Base-by-base conservation (phyloP, 805 yeast genomes). In the Candida sithepensis region DNA sequence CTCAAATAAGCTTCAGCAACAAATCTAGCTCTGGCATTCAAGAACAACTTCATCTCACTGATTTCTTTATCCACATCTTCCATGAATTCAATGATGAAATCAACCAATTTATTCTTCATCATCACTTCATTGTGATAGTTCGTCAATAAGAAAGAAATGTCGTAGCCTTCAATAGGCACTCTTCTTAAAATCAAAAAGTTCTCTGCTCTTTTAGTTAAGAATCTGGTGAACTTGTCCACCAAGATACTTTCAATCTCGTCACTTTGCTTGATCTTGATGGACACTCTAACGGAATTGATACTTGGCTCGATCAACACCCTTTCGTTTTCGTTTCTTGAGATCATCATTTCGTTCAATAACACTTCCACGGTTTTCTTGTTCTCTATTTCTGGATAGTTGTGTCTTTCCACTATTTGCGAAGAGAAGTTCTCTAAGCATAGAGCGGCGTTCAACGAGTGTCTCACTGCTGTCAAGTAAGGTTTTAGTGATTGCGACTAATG, bases 41-140 rank as follows among this genome's bases (percentile, higher is more conserved):
- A 79, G 67, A 92, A 94, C 67, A 94, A 77, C 70, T 94, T 94
- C 96, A 94, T 94, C 67, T 94, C 99, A 68, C 97, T 88, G 63
- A 94, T 94, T 69, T 94, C 99, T 72, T 90, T 92, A 68, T 94
- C 99, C 18, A 94, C 99, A 63, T 91, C 99, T 68, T 94, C 98
- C 98, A 94, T 91, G 67, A 94, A 94, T 71, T 94, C 98, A 57
- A 94, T 89, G 57, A 94, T 91, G 67, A 94, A 94, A 68, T 94
- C 99, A 39, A 94, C 96, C 59, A 94, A 78, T 70, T 94, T 94
- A 60, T 85, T 91, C 71, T 94, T 92, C 71, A 91, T 79, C 96
- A 94, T 89, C 55, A 85, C 85, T 67, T 92, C 97, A 10, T 97
- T 90, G 69, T 94, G 99, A 70, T 83, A 84, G 69, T 92, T 94